Evolutionary conservation across 228 moss, liverwort and hornwort species (phyloP).

Genomic region (Sphagnum magellanicum): DNA sequence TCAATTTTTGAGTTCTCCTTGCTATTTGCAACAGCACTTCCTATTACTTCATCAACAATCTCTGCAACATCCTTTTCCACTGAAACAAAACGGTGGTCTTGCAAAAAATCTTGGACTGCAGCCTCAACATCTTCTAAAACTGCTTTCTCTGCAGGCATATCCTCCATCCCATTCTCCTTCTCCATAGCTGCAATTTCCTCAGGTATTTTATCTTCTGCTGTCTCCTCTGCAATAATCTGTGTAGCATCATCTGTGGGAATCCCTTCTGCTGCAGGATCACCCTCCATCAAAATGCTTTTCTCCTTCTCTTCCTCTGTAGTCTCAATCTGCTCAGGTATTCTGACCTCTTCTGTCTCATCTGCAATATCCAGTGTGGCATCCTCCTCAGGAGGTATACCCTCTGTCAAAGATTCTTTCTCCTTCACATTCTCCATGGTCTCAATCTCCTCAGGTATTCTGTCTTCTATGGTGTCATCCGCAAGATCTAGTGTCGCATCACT

Average conservation of each 20-base stretch:
- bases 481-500: constrained; percentile 16
- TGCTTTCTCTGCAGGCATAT: constrained; percentile 7
- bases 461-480: constrained; percentile 14
- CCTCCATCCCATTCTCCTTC: constrained; percentile 1
- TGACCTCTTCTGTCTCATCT: constrained; percentile 16
- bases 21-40: constrained; percentile 14
- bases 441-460: constrained; percentile 7
- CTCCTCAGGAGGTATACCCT: constrained; percentile 7
- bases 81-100: constrained; percentile 25
- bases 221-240: no score
- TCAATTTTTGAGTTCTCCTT: constrained; percentile 30
- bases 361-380: constrained; percentile 9
- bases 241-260: no score
- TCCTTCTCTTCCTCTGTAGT: constrained; percentile 10
- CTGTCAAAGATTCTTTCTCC: not conserved
- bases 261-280: constrained; percentile 8
- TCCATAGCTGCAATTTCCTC: not conserved
- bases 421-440: constrained; percentile 1
- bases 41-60: constrained; percentile 28
- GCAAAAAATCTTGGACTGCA: constrained; percentile 26
- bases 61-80: constrained; percentile 21
- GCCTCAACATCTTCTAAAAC: constrained; percentile 8
- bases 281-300: not conserved
- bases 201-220: not conserved
- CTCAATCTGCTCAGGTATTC: constrained; percentile 5